Percentiles rank a stretch among this genome's conserved stretches.
Conservation (phyloP, 75 land plant species). For the Picea glauca region DNA sequence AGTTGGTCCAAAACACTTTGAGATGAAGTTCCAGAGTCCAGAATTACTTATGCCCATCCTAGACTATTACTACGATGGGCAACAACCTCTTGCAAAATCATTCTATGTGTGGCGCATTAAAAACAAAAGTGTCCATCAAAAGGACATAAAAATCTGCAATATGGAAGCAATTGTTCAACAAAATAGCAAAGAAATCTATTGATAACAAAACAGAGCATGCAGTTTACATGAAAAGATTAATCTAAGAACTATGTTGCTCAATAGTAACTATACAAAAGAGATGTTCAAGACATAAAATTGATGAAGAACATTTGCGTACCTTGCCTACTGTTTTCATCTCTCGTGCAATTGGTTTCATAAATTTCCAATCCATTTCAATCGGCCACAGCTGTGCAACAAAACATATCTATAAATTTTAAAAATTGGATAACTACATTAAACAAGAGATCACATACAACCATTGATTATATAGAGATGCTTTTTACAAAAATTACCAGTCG, state of each 20-base stretch:
- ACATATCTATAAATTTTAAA: background rate
- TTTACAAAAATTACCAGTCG: too few relatives aligned
- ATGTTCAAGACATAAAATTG: background rate
- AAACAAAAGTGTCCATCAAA: too few relatives aligned
- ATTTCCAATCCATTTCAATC: slow-evolving; percentile 41
- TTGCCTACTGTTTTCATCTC: slow-evolving; percentile 41
- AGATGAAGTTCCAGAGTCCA: too few relatives aligned
- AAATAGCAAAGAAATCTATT: background rate
- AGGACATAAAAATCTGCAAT: background rate
- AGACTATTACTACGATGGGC: too few relatives aligned
- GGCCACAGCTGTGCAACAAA: slow-evolving; percentile 52
- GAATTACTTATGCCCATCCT: too few relatives aligned
- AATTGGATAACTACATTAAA: background rate
- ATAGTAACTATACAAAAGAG: background rate
- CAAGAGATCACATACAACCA: background rate
- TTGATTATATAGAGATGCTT: too few relatives aligned
- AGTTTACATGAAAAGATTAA: background rate
- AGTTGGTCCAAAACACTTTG: too few relatives aligned
- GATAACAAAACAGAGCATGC: background rate
- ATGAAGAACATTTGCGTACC: slow-evolving; percentile 23
- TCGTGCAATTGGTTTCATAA: slow-evolving; percentile 57
- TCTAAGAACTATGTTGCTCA: background rate
- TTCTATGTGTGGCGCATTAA: too few relatives aligned
- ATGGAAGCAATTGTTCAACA: background rate
- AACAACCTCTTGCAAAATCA: too few relatives aligned